Evolutionary conservation across 495 filamentous ascomycete species (phyloP).

Genomic region (Penicillium goetzii): DNA sequence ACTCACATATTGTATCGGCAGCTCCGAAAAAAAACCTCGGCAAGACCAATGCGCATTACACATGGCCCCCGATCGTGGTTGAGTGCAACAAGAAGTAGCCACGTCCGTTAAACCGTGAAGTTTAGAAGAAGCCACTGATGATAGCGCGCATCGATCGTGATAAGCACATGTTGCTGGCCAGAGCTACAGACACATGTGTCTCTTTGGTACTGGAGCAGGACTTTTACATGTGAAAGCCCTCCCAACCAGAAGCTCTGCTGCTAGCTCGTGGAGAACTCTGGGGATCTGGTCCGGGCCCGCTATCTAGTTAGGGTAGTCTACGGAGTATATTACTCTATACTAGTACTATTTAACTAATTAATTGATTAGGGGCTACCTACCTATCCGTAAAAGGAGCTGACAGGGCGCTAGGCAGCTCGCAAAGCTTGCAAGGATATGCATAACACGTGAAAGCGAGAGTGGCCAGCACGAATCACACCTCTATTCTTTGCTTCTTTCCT

Average conservation of each 20-base stretch:
- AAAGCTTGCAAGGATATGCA: neutral
- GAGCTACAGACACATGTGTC: neutral
- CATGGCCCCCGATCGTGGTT: neutral
- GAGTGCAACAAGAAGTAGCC: neutral
- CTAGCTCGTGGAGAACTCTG: conserved; percentile 16
- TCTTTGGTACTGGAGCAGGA: neutral
- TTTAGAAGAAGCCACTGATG: neutral
- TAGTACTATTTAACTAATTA: neutral
- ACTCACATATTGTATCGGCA: neutral
- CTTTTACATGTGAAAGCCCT: conserved; percentile 6
- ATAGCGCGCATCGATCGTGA: neutral
- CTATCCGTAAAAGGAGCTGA: neutral
- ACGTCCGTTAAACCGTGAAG: neutral
- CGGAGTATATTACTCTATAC: too few relatives aligned
- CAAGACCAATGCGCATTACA: neutral
- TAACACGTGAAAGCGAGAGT: conserved; percentile 26
- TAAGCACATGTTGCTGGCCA: neutral
- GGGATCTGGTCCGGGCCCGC: neutral
- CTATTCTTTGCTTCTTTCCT: neutral
- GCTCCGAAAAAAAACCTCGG: neutral
- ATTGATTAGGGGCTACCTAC: neutral
- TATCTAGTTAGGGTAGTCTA: neutral
- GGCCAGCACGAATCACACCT: conserved; percentile 9
- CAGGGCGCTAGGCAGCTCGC: neutral
- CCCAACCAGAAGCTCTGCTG: conserved; percentile 8